Evolutionary conservation across 2,329 filamentous ascomycete species (phyloP).

Genomic region (Colletotrichum falcatum): DNA sequence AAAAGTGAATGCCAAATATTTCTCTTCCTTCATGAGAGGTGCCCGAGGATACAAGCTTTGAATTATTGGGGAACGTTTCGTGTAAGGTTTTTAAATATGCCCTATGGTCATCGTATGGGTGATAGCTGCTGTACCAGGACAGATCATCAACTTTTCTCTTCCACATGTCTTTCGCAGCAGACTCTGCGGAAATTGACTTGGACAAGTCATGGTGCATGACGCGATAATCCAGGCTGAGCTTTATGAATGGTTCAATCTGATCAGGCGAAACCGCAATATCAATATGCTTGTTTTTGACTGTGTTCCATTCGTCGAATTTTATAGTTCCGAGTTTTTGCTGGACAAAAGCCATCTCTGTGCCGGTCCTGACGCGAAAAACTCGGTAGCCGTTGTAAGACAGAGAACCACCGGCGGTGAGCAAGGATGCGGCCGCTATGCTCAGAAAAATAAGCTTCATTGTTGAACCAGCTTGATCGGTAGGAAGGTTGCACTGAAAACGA

Average conservation of each 20-base stretch:
- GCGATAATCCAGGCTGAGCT: constrained; percentile 47
- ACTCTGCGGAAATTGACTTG: constrained; percentile 47
- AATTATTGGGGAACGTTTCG: constrained; percentile 56
- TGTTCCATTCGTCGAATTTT: constrained; percentile 18
- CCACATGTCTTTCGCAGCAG: constrained; percentile 17
- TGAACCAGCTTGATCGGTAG: background rate
- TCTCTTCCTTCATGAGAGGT: constrained; percentile 57
- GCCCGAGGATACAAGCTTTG: constrained; percentile 60
- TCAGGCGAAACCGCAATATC: constrained; percentile 50
- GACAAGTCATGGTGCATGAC: constrained; percentile 48
- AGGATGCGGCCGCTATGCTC: background rate
- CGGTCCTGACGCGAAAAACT: constrained; percentile 37
- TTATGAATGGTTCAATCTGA: constrained; percentile 46
- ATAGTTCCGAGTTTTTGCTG: constrained; percentile 11
- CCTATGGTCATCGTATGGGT: constrained; percentile 62
- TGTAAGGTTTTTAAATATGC: constrained; percentile 58
- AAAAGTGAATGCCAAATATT: constrained; percentile 70
- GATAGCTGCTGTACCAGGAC: constrained; percentile 63
- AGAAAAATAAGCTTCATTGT: background rate
- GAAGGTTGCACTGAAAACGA: too few species aligned
- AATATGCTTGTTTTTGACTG: constrained; percentile 33
- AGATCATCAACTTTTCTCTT: constrained; percentile 47
- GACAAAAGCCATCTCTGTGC: background rate
- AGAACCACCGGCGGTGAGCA: background rate
- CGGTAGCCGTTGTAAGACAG: constrained; percentile 32